Evolutionary conservation across 768 basidiomycete species (phyloP).

Genomic region (Amanita subjunquillea): DNA sequence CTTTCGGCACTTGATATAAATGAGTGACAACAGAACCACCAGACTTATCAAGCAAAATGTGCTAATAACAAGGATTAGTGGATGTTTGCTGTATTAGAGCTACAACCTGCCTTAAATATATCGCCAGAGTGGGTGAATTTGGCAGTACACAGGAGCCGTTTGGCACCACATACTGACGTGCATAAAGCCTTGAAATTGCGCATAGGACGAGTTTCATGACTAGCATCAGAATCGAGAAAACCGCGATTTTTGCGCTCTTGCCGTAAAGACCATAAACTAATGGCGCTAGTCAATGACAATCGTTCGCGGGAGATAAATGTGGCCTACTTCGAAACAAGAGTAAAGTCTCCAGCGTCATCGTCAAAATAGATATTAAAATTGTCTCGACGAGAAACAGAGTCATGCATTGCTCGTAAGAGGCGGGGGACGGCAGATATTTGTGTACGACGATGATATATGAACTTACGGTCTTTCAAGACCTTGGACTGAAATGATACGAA

Average conservation of each 20-base stretch:
- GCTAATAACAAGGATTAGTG: background rate
- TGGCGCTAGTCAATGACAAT: background rate
- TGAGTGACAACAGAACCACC: background rate
- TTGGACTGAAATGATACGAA: background rate
- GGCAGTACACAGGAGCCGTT: background rate
- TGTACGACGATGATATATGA: background rate
- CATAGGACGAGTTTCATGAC: background rate
- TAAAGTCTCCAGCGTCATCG: background rate
- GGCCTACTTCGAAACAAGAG: background rate
- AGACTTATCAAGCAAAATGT: background rate
- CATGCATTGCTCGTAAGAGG: background rate
- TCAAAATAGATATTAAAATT: no score
- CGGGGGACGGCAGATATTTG: background rate
- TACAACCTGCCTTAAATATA: background rate
- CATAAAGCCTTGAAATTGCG: background rate
- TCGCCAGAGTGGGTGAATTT: background rate
- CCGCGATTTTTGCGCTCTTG: background rate
- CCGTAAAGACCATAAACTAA: background rate
- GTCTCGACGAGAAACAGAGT: background rate
- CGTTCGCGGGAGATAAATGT: background rate
- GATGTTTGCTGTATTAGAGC: background rate
- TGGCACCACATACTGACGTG: background rate
- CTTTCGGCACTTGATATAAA: background rate
- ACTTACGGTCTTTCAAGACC: background rate
- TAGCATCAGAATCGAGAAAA: background rate